Percentiles rank a stretch among this genome's conserved stretches.
These are phyloP conservation scores for Paramecium sexaurelia DNA, from an alignment of 73 alveolate species.

Conservation along the genomic window DNA sequence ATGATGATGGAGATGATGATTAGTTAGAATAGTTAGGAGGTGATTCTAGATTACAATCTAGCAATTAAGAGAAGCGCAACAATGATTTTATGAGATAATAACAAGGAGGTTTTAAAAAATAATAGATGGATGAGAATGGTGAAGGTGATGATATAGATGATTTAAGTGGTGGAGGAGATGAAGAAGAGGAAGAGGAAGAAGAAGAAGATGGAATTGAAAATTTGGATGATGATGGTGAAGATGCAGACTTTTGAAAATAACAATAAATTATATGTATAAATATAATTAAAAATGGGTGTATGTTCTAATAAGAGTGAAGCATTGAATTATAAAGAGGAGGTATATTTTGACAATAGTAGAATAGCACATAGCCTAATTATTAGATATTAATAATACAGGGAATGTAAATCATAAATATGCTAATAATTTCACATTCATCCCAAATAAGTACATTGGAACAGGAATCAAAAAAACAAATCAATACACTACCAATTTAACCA, in stretches of 20 bases:
- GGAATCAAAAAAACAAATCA: conserved; percentile 37
- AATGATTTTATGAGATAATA: conserved; percentile 65
- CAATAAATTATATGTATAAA: not conserved
- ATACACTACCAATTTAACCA: not conserved
- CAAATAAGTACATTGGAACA: not conserved
- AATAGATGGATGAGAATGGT: not conserved
- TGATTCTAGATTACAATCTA: conserved; percentile 5
- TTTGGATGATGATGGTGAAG: conserved; percentile 74
- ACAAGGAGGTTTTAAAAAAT: conserved; percentile 64
- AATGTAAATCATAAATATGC: conserved; percentile 40
- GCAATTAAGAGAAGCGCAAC: not conserved
- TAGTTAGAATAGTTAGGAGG: conserved; percentile 35
- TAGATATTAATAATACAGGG: not conserved
- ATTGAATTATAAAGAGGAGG: not conserved
- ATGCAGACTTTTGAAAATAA: not conserved
- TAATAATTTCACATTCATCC: not conserved
- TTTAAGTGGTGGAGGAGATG: not conserved
- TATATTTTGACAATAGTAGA: not conserved
- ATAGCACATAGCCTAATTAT: not conserved
- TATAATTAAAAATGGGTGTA: conserved; percentile 10
- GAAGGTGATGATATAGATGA: conserved; percentile 60
- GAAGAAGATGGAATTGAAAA: conserved; percentile 70
- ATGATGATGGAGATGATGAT: conserved; percentile 21
- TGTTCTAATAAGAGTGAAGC: not conserved
- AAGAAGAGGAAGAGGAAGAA: conserved; percentile 68